A percentile compares a stretch with the other conserved stretches of the same genome.
Evolutionary conservation across 2,329 filamentous ascomycete genomes (phyloP).

Genomic region (Zymoseptoria brevis): DNA sequence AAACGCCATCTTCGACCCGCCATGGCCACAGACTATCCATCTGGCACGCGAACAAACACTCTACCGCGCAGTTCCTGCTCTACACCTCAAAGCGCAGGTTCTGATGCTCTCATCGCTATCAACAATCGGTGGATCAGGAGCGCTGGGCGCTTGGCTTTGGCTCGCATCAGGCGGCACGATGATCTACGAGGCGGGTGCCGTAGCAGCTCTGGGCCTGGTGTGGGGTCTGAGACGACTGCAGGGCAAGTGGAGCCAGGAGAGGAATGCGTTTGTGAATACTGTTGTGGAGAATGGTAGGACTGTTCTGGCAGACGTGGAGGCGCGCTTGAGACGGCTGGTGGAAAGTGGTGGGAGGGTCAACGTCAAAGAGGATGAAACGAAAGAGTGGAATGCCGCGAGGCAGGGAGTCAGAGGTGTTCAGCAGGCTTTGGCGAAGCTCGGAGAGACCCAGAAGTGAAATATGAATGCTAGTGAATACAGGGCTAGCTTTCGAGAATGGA

Average conservation of each 20-base stretch:
- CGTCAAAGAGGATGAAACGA: constrained; percentile 29
- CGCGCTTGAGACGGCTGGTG: constrained; percentile 41
- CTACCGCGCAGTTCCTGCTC: constrained; percentile 33
- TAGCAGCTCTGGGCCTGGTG: constrained; percentile 52
- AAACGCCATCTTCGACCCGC: constrained; percentile 32
- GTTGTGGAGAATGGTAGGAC: constrained; percentile 50
- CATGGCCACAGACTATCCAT: constrained; percentile 70
- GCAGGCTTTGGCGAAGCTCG: not conserved
- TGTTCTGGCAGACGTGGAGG: constrained; percentile 48
- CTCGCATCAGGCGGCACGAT: constrained; percentile 45
- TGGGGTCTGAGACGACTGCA: constrained; percentile 52
- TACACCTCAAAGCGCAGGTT: constrained; percentile 40
- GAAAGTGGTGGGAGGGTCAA: constrained; percentile 35
- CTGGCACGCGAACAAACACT: constrained; percentile 51
- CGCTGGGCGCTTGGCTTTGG: constrained; percentile 49
- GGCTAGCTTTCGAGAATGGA: too few species aligned
- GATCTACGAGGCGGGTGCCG: constrained; percentile 50
- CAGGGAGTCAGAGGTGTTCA: constrained; percentile 32
- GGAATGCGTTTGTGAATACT: constrained; percentile 44
- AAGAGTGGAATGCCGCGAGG: constrained; percentile 36
- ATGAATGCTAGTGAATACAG: not conserved
- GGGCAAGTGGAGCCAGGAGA: constrained; percentile 49
- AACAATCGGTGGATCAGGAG: constrained; percentile 53
- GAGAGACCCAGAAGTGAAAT: not conserved
- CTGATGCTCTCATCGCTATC: constrained; percentile 64